Evolutionary conservation across 345 rosid genomes (phyloP).

Genomic region (Salix brachista): DNA sequence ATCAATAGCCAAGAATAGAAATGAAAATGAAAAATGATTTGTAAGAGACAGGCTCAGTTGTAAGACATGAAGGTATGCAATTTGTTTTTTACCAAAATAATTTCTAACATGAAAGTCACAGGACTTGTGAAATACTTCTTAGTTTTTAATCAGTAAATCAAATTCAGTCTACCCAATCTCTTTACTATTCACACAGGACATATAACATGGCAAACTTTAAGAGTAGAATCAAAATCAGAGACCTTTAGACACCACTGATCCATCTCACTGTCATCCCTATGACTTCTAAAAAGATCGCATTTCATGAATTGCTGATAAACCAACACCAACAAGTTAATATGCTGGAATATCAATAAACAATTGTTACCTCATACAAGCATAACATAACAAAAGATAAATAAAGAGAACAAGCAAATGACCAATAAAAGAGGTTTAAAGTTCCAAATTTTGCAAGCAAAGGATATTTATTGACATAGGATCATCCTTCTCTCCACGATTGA

Average conservation of each 20-base stretch:
- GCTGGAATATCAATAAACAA: background rate
- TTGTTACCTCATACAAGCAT: background rate
- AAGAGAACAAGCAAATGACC: background rate
- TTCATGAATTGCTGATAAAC: background rate
- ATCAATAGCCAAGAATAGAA: background rate
- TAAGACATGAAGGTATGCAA: background rate
- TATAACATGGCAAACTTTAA: background rate
- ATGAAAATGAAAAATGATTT: background rate
- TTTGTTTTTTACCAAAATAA: background rate
- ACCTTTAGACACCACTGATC: background rate
- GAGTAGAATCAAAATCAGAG: background rate
- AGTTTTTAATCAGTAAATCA: background rate
- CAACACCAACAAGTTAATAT: background rate
- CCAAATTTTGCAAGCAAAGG: constrained; percentile 38
- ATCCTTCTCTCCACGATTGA: constrained; percentile 88
- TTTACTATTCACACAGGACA: background rate
- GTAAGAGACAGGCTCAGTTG: background rate
- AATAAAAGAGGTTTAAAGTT: background rate
- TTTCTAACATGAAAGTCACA: too few species aligned
- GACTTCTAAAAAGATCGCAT: background rate
- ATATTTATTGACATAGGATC: constrained; percentile 65
- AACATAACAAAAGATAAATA: background rate
- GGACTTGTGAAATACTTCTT: background rate
- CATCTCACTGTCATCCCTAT: background rate
- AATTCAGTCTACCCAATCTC: background rate